Evolutionary conservation across 2,329 filamentous ascomycete genomes (phyloP).

Genomic region (Sarocladium brachiariae): DNA sequence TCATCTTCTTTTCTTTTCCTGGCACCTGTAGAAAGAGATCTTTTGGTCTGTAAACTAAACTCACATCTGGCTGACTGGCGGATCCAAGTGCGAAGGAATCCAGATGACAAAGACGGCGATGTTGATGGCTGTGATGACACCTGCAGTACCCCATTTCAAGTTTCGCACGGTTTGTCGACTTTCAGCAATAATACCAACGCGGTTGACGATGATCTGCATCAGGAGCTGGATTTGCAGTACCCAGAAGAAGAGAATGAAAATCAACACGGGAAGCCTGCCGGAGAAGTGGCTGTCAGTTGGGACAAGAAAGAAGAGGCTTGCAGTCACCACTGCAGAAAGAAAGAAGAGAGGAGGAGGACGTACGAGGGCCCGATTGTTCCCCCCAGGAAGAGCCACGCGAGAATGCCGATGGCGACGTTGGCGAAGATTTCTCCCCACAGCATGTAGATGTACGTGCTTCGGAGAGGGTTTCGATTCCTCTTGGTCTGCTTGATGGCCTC

Average conservation of each 20-base stretch:
- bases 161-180: slow-evolving; percentile 26
- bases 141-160: slow-evolving; percentile 40
- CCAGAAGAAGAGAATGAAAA: slow-evolving; percentile 34
- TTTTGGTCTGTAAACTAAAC: slow-evolving; percentile 11
- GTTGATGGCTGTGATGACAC: slow-evolving; percentile 41
- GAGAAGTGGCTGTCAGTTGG: too few relatives aligned
- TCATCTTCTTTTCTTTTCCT: too few relatives aligned
- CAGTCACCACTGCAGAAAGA: too few relatives aligned
- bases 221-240: slow-evolving; percentile 41
- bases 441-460: slow-evolving; percentile 36
- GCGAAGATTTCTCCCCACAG: slow-evolving; percentile 37
- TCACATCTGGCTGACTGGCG: slow-evolving; percentile 30
- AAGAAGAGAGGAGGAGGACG: background rate
- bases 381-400: slow-evolving; percentile 33
- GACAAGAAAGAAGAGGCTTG: too few relatives aligned
- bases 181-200: slow-evolving; percentile 41
- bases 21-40: too few relatives aligned
- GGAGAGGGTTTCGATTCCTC: slow-evolving; percentile 26
- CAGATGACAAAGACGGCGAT: slow-evolving; percentile 47
- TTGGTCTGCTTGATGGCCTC: slow-evolving; percentile 34
- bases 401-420: slow-evolving; percentile 29
- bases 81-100: slow-evolving; percentile 35
- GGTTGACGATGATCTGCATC: slow-evolving; percentile 50
- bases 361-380: slow-evolving; percentile 26
- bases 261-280: slow-evolving; percentile 24